Evolutionary conservation across 352 stramenopile species (phyloP).

Genomic region (Phytopythium chamaehyphon): DNA sequence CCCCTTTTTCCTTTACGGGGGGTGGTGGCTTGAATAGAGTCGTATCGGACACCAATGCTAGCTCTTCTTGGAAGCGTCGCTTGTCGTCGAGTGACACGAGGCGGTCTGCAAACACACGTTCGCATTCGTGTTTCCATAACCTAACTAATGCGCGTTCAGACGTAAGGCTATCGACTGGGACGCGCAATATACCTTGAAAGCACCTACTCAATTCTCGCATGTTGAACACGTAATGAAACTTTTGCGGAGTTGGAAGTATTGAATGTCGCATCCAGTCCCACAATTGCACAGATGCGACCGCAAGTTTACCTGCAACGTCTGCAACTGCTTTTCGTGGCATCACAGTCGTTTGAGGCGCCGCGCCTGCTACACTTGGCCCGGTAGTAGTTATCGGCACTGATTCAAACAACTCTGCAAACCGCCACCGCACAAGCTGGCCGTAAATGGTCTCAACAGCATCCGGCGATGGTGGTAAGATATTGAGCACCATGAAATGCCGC

Average conservation of each 20-base stretch:
- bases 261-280: constrained; percentile 60
- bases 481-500: constrained; percentile 87
- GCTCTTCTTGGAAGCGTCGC: constrained; percentile 51
- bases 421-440: constrained; percentile 68
- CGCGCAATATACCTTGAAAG: constrained; percentile 78
- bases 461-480: constrained; percentile 64
- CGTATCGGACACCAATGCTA: constrained; percentile 38
- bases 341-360: constrained; percentile 1
- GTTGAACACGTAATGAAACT: constrained; percentile 84
- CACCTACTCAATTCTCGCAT: constrained; percentile 68
- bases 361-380: neutral
- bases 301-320: constrained; percentile 43
- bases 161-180: constrained; percentile 42
- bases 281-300: constrained; percentile 50
- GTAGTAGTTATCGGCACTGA: neutral
- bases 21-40: constrained; percentile 27
- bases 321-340: constrained; percentile 29
- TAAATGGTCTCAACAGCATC: constrained; percentile 88
- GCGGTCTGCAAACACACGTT: constrained; percentile 78
- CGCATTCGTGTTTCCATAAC: constrained; percentile 84
- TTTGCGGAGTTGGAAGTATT: constrained; percentile 73
- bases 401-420: constrained; percentile 25
- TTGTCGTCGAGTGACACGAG: constrained; percentile 78
- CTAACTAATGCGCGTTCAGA: constrained; percentile 47
- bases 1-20: constrained; percentile 17